These are phyloP conservation scores for Wickerhamomyces sp. DNA, from an alignment of 1,139 yeast species.

Conservation along the genomic window DNA sequence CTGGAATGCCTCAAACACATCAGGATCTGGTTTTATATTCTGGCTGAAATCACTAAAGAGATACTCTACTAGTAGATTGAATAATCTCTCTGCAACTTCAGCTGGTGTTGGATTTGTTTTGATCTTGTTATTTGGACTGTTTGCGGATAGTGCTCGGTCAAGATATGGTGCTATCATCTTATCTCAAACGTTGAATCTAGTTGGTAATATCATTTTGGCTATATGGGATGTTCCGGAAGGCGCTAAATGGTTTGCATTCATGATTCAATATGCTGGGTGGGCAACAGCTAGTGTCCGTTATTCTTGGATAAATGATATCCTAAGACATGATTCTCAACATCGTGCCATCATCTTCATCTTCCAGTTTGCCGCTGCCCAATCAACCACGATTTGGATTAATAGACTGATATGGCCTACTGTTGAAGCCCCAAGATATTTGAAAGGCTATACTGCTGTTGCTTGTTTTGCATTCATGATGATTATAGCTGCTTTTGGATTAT, in stretches of 20 bases:
- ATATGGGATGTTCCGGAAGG: constrained; percentile 20
- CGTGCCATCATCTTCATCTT: constrained; percentile 33
- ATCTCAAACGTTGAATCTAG: neutral
- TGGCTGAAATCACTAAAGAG: constrained; percentile 29
- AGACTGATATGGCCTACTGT: constrained; percentile 49
- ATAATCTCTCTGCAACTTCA: constrained; percentile 28
- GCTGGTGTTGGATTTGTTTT: constrained; percentile 31
- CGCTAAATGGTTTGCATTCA: constrained; percentile 32
- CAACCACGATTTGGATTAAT: constrained; percentile 32
- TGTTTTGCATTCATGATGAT: constrained; percentile 44
- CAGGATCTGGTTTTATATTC: constrained; percentile 29
- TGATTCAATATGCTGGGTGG: constrained; percentile 29
- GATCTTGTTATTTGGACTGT: constrained; percentile 28
- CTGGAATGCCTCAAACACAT: constrained; percentile 46
- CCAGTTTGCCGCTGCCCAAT: constrained; percentile 30
- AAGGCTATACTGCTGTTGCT: constrained; percentile 36
- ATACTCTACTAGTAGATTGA: constrained; percentile 27
- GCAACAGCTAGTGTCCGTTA: constrained; percentile 32
- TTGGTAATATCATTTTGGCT: neutral
- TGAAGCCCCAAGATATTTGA: constrained; percentile 47
- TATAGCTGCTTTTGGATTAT: constrained; percentile 50
- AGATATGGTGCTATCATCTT: constrained; percentile 32
- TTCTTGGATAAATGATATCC: constrained; percentile 31
- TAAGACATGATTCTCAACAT: constrained; percentile 31
- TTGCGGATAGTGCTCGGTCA: constrained; percentile 23